Percentiles rank a stretch among this genome's conserved stretches.
phyloP scores from a whole-genome alignment of 768 basidiomycete genomes.

The Pleurotus eryngii region DNA sequence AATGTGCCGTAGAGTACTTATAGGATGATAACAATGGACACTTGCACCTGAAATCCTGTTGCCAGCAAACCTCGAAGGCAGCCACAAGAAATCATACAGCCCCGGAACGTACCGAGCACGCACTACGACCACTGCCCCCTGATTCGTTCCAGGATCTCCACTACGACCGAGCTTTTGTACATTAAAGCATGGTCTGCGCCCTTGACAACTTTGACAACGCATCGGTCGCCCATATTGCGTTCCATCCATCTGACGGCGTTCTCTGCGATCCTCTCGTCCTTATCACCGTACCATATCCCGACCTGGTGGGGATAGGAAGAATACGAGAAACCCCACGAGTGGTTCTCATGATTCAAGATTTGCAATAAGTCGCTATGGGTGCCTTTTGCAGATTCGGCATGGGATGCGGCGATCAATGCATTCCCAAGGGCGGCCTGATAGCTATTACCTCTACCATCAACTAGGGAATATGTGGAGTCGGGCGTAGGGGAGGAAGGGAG shows the following conservation, averaged over 20 bases:
- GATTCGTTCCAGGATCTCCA: slow-evolving; percentile 77
- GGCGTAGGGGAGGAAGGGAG: slow-evolving; percentile 47
- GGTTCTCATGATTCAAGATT: slow-evolving; percentile 87
- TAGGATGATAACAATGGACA: not conserved
- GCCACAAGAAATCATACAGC: slow-evolving; percentile 1
- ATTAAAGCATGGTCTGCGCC: slow-evolving; percentile 92
- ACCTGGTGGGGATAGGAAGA: slow-evolving; percentile 71
- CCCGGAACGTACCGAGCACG: not conserved
- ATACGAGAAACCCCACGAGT: slow-evolving; percentile 91
- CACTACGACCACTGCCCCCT: slow-evolving; percentile 46
- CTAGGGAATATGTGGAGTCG: slow-evolving; percentile 37
- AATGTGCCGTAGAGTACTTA: not conserved
- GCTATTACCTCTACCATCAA: slow-evolving; percentile 28
- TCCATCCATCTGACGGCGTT: slow-evolving; percentile 93
- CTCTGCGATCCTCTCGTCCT: slow-evolving; percentile 91
- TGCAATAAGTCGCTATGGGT: slow-evolving; percentile 88
- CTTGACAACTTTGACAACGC: slow-evolving; percentile 76
- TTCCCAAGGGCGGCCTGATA: slow-evolving; percentile 80
- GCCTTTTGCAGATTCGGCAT: slow-evolving; percentile 90
- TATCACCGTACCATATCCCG: slow-evolving; percentile 90
- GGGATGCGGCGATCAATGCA: slow-evolving; percentile 89
- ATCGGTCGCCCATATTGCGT: slow-evolving; percentile 73
- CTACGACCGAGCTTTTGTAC: slow-evolving; percentile 85
- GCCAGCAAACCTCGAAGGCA: not conserved
- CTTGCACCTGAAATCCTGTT: not conserved